Evolutionary conservation across 2,329 filamentous ascomycete genomes (phyloP).

Genomic region (Fusarium austroafricanum): DNA sequence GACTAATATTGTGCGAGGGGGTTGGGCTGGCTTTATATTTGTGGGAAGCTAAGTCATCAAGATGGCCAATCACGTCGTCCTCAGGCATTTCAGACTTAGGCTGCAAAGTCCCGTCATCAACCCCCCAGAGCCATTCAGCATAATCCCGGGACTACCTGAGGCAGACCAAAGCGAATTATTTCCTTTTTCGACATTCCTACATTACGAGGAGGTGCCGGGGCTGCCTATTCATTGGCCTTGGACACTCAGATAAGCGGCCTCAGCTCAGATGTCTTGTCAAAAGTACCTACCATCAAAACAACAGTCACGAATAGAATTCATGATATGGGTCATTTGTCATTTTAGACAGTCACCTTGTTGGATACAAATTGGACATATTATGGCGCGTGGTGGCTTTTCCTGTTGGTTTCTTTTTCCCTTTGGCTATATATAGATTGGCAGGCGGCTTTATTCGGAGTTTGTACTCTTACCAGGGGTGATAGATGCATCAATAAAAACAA

Average conservation of each 20-base stretch:
- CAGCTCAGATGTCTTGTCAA: neutral
- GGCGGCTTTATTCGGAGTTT: neutral
- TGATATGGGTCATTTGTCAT: neutral
- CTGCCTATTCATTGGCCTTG: constrained; percentile 1
- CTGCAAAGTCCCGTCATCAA: neutral
- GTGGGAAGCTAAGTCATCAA: constrained; percentile 2
- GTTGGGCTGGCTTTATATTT: constrained; percentile 26
- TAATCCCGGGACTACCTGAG: constrained; percentile 7
- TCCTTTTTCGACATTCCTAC: neutral
- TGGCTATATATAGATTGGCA: constrained; percentile 3
- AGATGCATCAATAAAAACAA: neutral
- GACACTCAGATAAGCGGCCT: neutral
- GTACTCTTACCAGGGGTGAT: neutral
- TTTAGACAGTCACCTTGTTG: neutral
- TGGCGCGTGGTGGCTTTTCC: neutral
- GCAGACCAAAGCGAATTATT: neutral
- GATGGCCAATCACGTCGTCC: constrained; percentile 21
- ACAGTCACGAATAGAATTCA: neutral
- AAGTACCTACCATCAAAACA: neutral
- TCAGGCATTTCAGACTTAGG: neutral
- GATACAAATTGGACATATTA: neutral
- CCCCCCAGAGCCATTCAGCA: neutral
- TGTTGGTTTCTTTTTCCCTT: neutral
- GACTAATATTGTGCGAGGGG: constrained; percentile 20
- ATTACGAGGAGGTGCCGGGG: neutral